Evolutionary conservation across 257 asterid genomes (phyloP).

Genomic region (Scutellaria minor): DNA sequence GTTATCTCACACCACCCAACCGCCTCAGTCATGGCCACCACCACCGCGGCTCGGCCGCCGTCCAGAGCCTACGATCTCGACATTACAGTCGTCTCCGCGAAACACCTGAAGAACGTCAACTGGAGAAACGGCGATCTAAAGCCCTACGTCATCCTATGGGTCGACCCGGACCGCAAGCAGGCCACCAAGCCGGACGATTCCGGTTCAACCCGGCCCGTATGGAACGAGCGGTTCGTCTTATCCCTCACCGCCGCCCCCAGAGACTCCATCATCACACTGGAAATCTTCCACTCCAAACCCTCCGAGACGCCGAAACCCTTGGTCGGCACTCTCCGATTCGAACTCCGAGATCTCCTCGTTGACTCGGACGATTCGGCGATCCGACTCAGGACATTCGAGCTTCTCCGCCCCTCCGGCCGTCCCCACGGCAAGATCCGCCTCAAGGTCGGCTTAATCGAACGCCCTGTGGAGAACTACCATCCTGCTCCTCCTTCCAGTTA

Average conservation of each 20-base stretch:
- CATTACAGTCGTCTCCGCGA: constrained; percentile 74
- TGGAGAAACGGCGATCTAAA: constrained; percentile 86
- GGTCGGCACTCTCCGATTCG: constrained; percentile 69
- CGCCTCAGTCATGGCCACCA: constrained; percentile 43
- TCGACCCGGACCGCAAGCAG: constrained; percentile 82
- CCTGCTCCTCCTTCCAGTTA: constrained; percentile 66
- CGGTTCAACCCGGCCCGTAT: constrained; percentile 71
- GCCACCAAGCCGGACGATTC: constrained; percentile 84
- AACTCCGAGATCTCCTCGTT: constrained; percentile 55
- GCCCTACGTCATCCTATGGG: constrained; percentile 83
- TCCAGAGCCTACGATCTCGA: constrained; percentile 66
- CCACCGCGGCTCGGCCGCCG: constrained; percentile 46
- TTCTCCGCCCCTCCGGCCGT: constrained; percentile 86
- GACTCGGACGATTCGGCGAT: constrained; percentile 40
- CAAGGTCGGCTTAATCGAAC: constrained; percentile 58
- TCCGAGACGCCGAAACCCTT: constrained; percentile 80
- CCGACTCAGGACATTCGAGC: constrained; percentile 49
- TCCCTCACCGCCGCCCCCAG: constrained; percentile 55
- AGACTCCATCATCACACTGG: constrained; percentile 64
- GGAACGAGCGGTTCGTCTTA: constrained; percentile 85
- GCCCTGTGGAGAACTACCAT: constrained; percentile 59
- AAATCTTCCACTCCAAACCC: constrained; percentile 85
- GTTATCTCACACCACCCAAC: constrained; percentile 28
- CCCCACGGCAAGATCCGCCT: constrained; percentile 89
- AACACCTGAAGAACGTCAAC: constrained; percentile 85